phyloP scores from a whole-genome alignment of 192 early-diverging fungal genomes.

The Pilobolus umbonatus region DNA sequence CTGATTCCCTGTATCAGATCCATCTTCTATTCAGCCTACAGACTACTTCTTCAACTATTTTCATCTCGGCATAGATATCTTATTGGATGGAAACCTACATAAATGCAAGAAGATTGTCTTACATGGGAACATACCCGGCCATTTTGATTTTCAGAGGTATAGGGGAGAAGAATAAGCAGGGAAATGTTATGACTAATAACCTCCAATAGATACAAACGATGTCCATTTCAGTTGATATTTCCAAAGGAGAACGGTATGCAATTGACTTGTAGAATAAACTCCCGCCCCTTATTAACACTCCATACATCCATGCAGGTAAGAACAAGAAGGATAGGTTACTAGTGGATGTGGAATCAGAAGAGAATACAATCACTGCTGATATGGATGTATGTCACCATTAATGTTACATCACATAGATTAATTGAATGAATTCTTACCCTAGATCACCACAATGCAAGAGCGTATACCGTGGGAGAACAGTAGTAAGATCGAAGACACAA shows the following conservation, averaged over 20 bases:
- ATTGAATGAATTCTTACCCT: background rate
- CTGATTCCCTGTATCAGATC: background rate
- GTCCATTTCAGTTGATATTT: constrained; percentile 45
- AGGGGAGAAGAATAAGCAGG: constrained; percentile 11
- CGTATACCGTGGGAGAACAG: constrained; percentile 22
- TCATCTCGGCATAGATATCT: constrained; percentile 62
- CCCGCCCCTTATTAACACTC: background rate
- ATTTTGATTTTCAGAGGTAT: constrained; percentile 52
- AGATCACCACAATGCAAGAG: constrained; percentile 23
- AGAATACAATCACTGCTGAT: constrained; percentile 19
- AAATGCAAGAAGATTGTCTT: constrained; percentile 65
- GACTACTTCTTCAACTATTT: constrained; percentile 80
- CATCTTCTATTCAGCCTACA: constrained; percentile 29
- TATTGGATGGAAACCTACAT: constrained; percentile 62
- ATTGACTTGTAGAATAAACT: background rate
- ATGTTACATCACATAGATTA: background rate
- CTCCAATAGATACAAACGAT: constrained; percentile 46
- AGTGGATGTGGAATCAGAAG: constrained; percentile 22
- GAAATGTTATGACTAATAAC: background rate
- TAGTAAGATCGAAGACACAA: constrained; percentile 24
- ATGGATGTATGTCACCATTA: constrained; percentile 24
- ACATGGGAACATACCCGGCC: constrained; percentile 65
- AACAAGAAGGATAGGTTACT: constrained; percentile 13
- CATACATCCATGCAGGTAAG: background rate
- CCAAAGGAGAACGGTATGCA: constrained; percentile 18